Evolutionary conservation across 129 eudicot genomes (phyloP), one percentile per base, ranked within the genome.

Genomic region (Ambrosia artemisiifolia): DNA sequence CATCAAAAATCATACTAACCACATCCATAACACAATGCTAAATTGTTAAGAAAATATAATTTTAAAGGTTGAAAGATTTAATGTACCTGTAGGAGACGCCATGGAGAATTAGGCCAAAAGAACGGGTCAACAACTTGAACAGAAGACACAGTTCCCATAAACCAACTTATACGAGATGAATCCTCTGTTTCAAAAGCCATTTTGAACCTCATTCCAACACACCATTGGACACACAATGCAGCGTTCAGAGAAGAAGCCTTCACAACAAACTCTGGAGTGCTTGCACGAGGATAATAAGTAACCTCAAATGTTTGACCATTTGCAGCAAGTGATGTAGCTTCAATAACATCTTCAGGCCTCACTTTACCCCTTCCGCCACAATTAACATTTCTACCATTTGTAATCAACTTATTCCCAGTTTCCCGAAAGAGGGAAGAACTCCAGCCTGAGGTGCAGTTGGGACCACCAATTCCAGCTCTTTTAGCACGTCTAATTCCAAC

Each of bases 61-160:
- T 9, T 32, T 19, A 8, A 33, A 47, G 34, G 30, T 11, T 5
- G 20, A 4, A 42, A 57, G n/a, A 4, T 42, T 38, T 30, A 47
- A 46, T 48, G 67, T 82, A 91, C 97, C 95, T 88, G 95, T 67
- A 91, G 87, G 79, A 85, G 71, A 40, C 97, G 76, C 97, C 97
- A 91, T 7, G 97, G 97, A 18, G 97, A 91, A 77, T 80, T 91
- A 76, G 97, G 95, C 97, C 97, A 91, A 72, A 72, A 82, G 38
- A 78, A 65, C 1, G 90, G 97, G 67, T 91, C 97, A 74, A 86
- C 88, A 67, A 84, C 86, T 79, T 88, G 95, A 78, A 84, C 90
- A 67, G 90, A 82, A 63, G 90, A 76, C 3, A 91, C 75, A 43
- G 95, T 88, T 28, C 97, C 97, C 95, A 86, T 88, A 65, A 91